These are phyloP conservation scores for Nakazawaea wyomingensis DNA, from an alignment of 805 yeast genomes.

Conservation along the genomic window DNA sequence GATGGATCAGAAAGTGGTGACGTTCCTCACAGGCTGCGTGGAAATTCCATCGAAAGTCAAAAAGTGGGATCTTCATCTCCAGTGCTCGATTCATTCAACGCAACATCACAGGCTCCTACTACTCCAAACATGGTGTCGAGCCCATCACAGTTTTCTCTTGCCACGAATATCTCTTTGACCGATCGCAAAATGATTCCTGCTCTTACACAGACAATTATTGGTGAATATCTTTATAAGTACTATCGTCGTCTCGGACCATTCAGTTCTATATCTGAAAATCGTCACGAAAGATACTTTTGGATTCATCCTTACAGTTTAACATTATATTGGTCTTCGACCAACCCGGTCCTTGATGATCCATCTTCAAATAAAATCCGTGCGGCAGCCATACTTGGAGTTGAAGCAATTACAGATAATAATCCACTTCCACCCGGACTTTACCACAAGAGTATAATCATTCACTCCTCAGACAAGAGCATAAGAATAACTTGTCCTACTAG, in stretches of 20 bases:
- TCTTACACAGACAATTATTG: conserved; percentile 88
- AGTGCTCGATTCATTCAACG: conserved; percentile 1
- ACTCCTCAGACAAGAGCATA: conserved; percentile 54
- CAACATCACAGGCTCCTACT: conserved; percentile 14
- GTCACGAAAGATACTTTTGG: conserved; percentile 95
- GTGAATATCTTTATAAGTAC: conserved; percentile 84
- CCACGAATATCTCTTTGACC: conserved; percentile 60
- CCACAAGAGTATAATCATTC: conserved; percentile 76
- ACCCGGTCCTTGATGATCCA: conserved; percentile 72
- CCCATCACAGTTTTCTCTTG: conserved; percentile 31
- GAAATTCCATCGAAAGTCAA: too few relatives aligned
- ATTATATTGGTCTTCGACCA: conserved; percentile 79
- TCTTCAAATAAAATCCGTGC: conserved; percentile 65
- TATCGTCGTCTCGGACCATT: conserved; percentile 73
- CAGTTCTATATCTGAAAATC: conserved; percentile 65
- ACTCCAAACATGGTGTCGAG: conserved; percentile 26
- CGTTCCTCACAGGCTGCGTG: too few relatives aligned
- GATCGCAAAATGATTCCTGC: conserved; percentile 76
- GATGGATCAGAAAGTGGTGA: too few relatives aligned
- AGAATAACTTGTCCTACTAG: conserved; percentile 85
- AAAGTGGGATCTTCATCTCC: too few relatives aligned
- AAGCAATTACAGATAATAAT: conserved; percentile 76
- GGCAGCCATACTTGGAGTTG: conserved; percentile 73
- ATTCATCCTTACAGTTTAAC: conserved; percentile 91
- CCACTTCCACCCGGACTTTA: conserved; percentile 87